These are phyloP conservation scores for Boletus rubropictus DNA, from an alignment of 768 basidiomycete genomes.

Conservation along the genomic window DNA sequence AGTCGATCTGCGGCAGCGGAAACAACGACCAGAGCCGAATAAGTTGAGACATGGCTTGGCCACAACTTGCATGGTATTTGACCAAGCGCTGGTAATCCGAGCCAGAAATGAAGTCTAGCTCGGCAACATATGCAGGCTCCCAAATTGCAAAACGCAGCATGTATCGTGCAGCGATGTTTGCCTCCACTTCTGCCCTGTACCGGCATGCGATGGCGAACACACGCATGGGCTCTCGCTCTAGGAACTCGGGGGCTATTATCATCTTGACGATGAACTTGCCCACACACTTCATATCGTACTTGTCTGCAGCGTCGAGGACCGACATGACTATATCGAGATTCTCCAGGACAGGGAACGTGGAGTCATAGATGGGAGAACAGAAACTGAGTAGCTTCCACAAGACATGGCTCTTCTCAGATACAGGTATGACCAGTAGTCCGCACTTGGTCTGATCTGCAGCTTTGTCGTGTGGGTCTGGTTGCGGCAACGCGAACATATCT, in stretches of 20 bases:
- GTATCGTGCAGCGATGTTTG: conserved; percentile 32
- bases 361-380: conserved; percentile 45
- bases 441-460: conserved; percentile 28
- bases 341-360: conserved; percentile 28
- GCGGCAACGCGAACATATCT: conserved; percentile 50
- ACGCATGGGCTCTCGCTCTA: conserved; percentile 33
- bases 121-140: conserved; percentile 30
- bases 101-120: conserved; percentile 35
- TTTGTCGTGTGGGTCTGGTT: conserved; percentile 29
- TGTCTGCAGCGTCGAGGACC: conserved; percentile 42
- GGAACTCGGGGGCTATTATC: conserved; percentile 29
- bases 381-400: conserved; percentile 40
- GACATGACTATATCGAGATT: conserved; percentile 38
- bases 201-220: conserved; percentile 36
- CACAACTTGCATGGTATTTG: conserved; percentile 32
- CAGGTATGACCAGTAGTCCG: conserved; percentile 40
- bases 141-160: conserved; percentile 34
- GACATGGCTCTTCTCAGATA: conserved; percentile 41
- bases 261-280: conserved; percentile 31
- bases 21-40: conserved; percentile 29
- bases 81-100: conserved; percentile 33
- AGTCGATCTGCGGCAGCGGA: conserved; percentile 29
- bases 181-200: conserved; percentile 32
- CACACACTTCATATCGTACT: conserved; percentile 47
- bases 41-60: conserved; percentile 32